Conservation (phyloP, 2,329 filamentous ascomycete species). For the Fusarium pilosicola region DNA sequence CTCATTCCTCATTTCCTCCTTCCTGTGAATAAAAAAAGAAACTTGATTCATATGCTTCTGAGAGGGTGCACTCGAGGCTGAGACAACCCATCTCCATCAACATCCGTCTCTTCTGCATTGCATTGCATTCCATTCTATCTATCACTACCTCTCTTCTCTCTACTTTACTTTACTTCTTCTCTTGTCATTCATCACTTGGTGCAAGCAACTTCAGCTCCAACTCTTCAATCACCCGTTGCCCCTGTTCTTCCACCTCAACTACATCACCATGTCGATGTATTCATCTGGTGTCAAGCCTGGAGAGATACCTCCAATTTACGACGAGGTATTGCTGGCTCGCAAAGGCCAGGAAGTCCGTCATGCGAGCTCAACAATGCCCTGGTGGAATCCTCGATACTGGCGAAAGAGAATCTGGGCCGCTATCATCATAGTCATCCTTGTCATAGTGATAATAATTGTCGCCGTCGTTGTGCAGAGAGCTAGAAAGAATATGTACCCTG, state of each 20-base stretch:
- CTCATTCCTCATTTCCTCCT: constrained; percentile 14
- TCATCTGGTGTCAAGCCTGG: constrained; percentile 34
- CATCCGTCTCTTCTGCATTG: background rate
- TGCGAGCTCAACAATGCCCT: constrained; percentile 45
- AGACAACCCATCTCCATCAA: constrained; percentile 12
- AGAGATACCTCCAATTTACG: constrained; percentile 41
- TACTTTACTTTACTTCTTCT: background rate
- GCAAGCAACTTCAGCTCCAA: background rate
- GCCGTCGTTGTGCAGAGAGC: constrained; percentile 55
- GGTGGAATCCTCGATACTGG: constrained; percentile 64
- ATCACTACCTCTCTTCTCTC: background rate
- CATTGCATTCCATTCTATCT: background rate
- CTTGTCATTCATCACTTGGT: background rate
- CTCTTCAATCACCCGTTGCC: background rate
- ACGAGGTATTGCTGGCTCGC: constrained; percentile 42
- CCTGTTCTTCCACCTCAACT: background rate
- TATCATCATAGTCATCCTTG: constrained; percentile 49
- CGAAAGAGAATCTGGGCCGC: constrained; percentile 61
- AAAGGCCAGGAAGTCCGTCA: constrained; percentile 33
- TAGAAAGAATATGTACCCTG: constrained; percentile 57
- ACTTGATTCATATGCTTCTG: background rate
- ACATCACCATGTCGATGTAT: constrained; percentile 17
- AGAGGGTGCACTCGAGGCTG: background rate
- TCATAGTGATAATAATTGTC: constrained; percentile 61
- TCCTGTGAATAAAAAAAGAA: constrained; percentile 27